These are phyloP conservation scores for Boletus rubescentipes DNA, from an alignment of 768 basidiomycete species.

Conservation along the genomic window DNA sequence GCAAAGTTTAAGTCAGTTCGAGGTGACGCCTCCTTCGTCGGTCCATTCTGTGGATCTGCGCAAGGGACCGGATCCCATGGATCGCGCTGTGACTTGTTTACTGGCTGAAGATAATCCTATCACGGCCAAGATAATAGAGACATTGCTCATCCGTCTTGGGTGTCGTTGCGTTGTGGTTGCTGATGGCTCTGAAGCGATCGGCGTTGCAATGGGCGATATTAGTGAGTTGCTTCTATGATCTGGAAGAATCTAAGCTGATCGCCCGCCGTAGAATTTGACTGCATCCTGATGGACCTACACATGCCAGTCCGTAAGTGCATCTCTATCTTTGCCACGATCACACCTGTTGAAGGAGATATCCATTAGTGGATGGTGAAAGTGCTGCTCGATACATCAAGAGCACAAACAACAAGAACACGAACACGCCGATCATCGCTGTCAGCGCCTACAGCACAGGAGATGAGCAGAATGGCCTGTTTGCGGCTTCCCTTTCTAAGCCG, in stretches of 20 bases:
- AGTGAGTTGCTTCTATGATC: slow-evolving; percentile 53
- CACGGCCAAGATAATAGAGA: slow-evolving; percentile 96
- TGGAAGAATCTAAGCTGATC: slow-evolving; percentile 4
- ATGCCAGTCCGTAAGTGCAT: slow-evolving; percentile 83
- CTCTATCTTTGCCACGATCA: background rate
- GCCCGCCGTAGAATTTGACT: slow-evolving; percentile 75
- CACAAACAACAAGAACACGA: slow-evolving; percentile 92
- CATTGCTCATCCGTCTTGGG: slow-evolving; percentile 87
- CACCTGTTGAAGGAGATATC: slow-evolving; percentile 10
- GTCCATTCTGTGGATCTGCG: slow-evolving; percentile 82
- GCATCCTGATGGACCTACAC: slow-evolving; percentile 92
- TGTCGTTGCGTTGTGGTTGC: slow-evolving; percentile 95
- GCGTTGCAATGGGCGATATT: slow-evolving; percentile 96
- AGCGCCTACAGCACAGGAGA: slow-evolving; percentile 83
- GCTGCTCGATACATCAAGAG: slow-evolving; percentile 97
- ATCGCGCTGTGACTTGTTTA: slow-evolving; percentile 89
- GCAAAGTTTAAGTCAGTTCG: slow-evolving; percentile 53
- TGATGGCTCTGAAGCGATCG: slow-evolving; percentile 95
- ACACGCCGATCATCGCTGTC: slow-evolving; percentile 89
- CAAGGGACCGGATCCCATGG: slow-evolving; percentile 73
- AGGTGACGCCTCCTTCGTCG: slow-evolving; percentile 73
- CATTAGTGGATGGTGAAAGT: slow-evolving; percentile 87
- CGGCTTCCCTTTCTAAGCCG: slow-evolving; percentile 85
- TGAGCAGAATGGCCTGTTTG: slow-evolving; percentile 68
- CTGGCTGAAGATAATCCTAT: slow-evolving; percentile 98